These are phyloP conservation scores for Sequoia sempervirens DNA, from an alignment of 75 land plant genomes.

Conservation along the genomic window DNA sequence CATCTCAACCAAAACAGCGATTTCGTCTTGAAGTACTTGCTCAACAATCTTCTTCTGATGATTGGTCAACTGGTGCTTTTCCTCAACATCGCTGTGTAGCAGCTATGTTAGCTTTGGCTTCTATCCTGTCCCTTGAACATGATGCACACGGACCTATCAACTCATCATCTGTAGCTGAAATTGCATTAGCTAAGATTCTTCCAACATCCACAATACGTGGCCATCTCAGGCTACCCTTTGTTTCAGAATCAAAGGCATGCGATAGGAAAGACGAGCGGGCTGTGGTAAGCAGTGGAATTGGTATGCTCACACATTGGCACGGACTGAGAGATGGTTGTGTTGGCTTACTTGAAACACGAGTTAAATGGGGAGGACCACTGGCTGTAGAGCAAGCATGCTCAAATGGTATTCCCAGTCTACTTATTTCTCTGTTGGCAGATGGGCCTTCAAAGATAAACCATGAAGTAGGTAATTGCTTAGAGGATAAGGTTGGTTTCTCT, in stretches of 20 bases:
- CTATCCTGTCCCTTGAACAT: constrained; percentile 77
- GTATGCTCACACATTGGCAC: constrained; percentile 64
- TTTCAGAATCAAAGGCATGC: not conserved
- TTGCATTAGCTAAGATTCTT: constrained; percentile 65
- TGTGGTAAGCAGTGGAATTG: constrained; percentile 9
- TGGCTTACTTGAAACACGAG: constrained; percentile 69
- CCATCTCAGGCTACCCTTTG: constrained; percentile 29
- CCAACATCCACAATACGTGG: constrained; percentile 41
- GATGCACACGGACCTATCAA: constrained; percentile 23
- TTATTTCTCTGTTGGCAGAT: constrained; percentile 51
- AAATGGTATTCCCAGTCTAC: constrained; percentile 61
- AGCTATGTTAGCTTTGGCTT: constrained; percentile 87
- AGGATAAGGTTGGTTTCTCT: constrained; percentile 61
- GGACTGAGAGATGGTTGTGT: constrained; percentile 85
- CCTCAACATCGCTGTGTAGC: constrained; percentile 51
- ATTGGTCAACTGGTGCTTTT: constrained; percentile 25
- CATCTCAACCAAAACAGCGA: constrained; percentile 64
- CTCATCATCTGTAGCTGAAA: constrained; percentile 47
- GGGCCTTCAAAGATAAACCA: constrained; percentile 19
- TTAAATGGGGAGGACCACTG: constrained; percentile 79
- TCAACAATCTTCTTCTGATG: constrained; percentile 54
- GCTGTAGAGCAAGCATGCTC: constrained; percentile 87
- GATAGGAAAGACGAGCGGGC: constrained; percentile 25
- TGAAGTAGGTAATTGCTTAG: constrained; percentile 24
- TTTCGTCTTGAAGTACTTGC: constrained; percentile 69